Conservation (phyloP, 2,329 filamentous ascomycete genomes). For the Conoideocrella luteorostrata region DNA sequence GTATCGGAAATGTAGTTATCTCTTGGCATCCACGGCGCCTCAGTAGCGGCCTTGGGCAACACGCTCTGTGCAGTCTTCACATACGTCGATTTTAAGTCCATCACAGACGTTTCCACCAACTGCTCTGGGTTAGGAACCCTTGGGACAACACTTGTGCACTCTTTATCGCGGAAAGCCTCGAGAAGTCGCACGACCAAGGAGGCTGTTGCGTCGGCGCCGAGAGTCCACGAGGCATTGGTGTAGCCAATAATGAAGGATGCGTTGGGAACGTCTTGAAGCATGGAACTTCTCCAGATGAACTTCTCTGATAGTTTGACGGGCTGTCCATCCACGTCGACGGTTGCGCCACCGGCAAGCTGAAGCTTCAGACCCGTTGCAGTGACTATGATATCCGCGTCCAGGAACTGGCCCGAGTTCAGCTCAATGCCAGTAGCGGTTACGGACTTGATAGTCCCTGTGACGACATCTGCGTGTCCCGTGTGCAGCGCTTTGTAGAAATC, state of each 20-base stretch:
- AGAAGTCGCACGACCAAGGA: constrained; percentile 43
- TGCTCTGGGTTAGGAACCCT: constrained; percentile 25
- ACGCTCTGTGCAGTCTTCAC: background rate
- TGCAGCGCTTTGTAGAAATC: constrained; percentile 40
- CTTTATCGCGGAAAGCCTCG: constrained; percentile 39
- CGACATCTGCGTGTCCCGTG: constrained; percentile 30
- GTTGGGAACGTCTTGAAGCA: constrained; percentile 60
- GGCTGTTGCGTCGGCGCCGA: constrained; percentile 50
- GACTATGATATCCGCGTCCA: constrained; percentile 56
- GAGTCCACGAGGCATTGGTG: constrained; percentile 54
- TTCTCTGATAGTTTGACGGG: constrained; percentile 35
- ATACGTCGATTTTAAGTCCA: constrained; percentile 40
- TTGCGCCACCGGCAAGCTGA: constrained; percentile 43
- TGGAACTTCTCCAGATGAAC: constrained; percentile 51
- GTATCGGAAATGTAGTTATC: background rate
- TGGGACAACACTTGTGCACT: constrained; percentile 37
- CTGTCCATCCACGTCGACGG: constrained; percentile 43
- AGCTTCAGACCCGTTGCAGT: constrained; percentile 36
- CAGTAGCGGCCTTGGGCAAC: background rate
- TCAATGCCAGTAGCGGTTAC: constrained; percentile 37
- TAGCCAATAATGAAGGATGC: constrained; percentile 53
- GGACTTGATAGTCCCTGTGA: constrained; percentile 39
- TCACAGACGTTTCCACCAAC: constrained; percentile 31
- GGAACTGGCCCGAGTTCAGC: constrained; percentile 33
- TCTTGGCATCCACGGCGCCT: background rate